Base-by-base conservation (phyloP, 2,329 filamentous ascomycete genomes). In the Thielaviopsis euricoi region DNA sequence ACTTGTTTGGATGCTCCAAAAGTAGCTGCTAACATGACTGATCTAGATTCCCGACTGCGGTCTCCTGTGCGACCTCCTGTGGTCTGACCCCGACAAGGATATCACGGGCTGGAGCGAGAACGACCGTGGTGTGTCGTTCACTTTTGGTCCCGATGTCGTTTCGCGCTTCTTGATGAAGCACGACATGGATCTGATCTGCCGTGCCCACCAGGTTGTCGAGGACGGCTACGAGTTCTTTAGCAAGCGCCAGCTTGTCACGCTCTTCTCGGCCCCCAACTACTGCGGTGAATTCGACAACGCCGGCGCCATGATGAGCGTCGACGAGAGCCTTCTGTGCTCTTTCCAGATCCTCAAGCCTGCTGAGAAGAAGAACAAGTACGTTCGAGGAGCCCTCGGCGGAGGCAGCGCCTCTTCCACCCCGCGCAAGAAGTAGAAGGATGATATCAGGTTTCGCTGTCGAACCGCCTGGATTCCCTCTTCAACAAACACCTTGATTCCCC, bases 311-410 rank as follows among this genome's bases (percentile, higher is more conserved):
- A 97, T 98, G 93, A 96, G 90, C 69, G 93, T 98, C 46, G 93
- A 97, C 70, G 93, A 97, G 79, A 96, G 90, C 72, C 76, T 98
- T 73, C 79, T 98, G 68, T 98, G 93, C 79, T 96, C 90, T 62
- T 98, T 98, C 85, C 93, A 97, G 89, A 97, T 98, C 71, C 80
- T 98, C 77, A 98, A 97, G 79, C 93, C 93, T 69, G 93, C 93
- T 73, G 93, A 98, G 82, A 98, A 98, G 85, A 98, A 98, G 85
- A 91, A 96, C 88, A 97, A 97, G 90, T 97, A 95, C 79, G 90
- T 94, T 71, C 80, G 83, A 76, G 78, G 78, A 76, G 78, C 80
- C 76, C 78, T 85, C 73, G 79, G 79, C 75, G 60, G 62, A 62
- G 64, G 63, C 63, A 65, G 60, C 43, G 53, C 60, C 58, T 57